Evolutionary conservation across 768 basidiomycete genomes (phyloP).

Genomic region (Sporobolomyces phaffii): DNA sequence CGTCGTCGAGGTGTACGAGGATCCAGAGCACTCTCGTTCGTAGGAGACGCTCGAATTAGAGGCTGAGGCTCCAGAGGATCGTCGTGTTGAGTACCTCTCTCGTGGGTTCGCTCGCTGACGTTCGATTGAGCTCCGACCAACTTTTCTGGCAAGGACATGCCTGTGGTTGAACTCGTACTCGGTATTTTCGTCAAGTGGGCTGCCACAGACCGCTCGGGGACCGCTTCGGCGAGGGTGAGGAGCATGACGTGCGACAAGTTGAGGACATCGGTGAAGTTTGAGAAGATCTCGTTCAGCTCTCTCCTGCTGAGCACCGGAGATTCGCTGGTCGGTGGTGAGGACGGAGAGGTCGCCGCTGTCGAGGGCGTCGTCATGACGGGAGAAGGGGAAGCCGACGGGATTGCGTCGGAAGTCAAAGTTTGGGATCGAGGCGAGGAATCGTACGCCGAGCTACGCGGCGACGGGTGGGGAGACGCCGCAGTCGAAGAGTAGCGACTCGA

Average conservation of each 20-base stretch:
- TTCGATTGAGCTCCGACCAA: no score
- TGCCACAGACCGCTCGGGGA: constrained; percentile 13
- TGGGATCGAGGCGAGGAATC: background rate
- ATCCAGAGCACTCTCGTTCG: no score
- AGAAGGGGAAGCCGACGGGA: background rate
- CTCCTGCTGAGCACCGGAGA: constrained; percentile 28
- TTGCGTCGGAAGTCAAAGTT: constrained; percentile 15
- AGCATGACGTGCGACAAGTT: constrained; percentile 38
- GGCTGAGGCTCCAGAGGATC: no score
- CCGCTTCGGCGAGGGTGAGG: constrained; percentile 26
- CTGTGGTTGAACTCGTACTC: no score
- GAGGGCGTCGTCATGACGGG: background rate
- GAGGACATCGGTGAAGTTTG: constrained; percentile 40
- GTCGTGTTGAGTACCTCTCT: no score
- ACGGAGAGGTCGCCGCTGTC: background rate
- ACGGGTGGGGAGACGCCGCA: background rate
- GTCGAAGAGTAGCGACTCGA: constrained; percentile 3
- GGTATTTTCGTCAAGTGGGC: no score
- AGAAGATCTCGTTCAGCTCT: constrained; percentile 38
- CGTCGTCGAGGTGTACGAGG: background rate
- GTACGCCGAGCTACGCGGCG: constrained; percentile 1
- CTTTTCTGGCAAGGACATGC: no score
- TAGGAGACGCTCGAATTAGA: no score
- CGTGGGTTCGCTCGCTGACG: background rate
- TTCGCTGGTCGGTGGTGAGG: no score